phyloP scores from a whole-genome alignment of 352 stramenopile genomes.

The Plasmopara viticola region DNA sequence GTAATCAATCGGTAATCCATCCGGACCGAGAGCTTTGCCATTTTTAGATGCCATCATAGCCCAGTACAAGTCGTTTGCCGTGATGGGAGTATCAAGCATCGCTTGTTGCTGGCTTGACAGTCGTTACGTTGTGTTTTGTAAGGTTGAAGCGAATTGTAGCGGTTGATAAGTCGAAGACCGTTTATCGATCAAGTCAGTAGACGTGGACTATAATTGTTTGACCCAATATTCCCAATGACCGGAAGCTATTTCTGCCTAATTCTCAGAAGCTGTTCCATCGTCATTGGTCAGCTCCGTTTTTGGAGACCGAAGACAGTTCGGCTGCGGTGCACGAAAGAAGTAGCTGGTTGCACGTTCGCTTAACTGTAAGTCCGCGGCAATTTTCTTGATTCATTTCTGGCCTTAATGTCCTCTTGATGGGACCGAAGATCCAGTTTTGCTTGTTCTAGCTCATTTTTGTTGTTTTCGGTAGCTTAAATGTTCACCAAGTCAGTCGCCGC shows the following conservation, averaged over 20 bases:
- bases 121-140: background rate
- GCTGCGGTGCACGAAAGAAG: conserved; percentile 11
- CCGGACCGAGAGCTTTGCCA: conserved; percentile 4
- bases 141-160: background rate
- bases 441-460: background rate
- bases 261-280: conserved; percentile 4
- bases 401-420: conserved; percentile 1
- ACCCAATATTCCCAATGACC: conserved; percentile 2
- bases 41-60: conserved; percentile 9
- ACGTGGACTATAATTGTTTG: conserved; percentile 8
- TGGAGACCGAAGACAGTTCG: conserved; percentile 3
- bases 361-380: conserved; percentile 8
- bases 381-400: conserved; percentile 9
- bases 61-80: conserved; percentile 12
- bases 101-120: background rate
- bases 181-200: background rate
- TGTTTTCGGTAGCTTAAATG: background rate
- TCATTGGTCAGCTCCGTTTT: conserved; percentile 1
- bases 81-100: conserved; percentile 4
- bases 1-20: conserved; percentile 4
- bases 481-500: conserved; percentile 3
- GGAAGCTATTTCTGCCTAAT: background rate
- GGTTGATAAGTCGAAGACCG: background rate
- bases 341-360: conserved; percentile 8
- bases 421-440: conserved; percentile 1